These are phyloP conservation scores for Rhizophagus prolifer DNA, from an alignment of 192 early-diverging fungal genomes.

Conservation along the genomic window DNA sequence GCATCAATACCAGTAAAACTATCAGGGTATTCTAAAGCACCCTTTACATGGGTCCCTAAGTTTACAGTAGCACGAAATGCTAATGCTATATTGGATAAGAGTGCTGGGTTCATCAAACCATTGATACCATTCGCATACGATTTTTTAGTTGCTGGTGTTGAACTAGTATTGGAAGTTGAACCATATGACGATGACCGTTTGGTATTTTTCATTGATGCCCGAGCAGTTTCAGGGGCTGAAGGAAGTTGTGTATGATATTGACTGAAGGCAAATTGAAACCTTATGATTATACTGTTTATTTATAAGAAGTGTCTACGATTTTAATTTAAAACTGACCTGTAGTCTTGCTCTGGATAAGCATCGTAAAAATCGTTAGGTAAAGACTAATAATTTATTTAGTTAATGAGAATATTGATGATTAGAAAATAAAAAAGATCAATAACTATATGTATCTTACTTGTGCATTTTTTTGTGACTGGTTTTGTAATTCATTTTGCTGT, in stretches of 20 bases:
- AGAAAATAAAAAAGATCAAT: not conserved
- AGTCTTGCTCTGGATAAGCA: conserved; percentile 16
- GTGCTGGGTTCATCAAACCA: conserved; percentile 3
- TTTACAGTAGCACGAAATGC: conserved; percentile 27
- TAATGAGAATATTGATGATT: not conserved
- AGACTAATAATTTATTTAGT: not conserved
- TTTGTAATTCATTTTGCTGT: not conserved
- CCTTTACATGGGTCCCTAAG: conserved; percentile 23
- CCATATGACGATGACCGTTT: not conserved
- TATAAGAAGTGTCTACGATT: not conserved
- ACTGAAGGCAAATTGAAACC: not conserved
- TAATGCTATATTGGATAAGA: conserved; percentile 26
- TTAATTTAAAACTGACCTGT: conserved; percentile 1
- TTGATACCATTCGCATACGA: not conserved
- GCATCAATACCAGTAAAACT: conserved; percentile 28
- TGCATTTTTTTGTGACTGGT: not conserved
- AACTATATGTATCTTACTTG: not conserved
- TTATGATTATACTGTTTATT: not conserved
- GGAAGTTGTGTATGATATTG: not conserved
- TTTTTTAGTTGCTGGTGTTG: not conserved
- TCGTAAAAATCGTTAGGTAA: not conserved
- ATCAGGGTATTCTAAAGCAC: conserved; percentile 26
- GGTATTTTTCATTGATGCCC: not conserved
- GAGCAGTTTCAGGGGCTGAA: not conserved
- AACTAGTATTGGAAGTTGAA: not conserved